Conservation (phyloP, 768 basidiomycete species). For the Mrakia frigida region DNA sequence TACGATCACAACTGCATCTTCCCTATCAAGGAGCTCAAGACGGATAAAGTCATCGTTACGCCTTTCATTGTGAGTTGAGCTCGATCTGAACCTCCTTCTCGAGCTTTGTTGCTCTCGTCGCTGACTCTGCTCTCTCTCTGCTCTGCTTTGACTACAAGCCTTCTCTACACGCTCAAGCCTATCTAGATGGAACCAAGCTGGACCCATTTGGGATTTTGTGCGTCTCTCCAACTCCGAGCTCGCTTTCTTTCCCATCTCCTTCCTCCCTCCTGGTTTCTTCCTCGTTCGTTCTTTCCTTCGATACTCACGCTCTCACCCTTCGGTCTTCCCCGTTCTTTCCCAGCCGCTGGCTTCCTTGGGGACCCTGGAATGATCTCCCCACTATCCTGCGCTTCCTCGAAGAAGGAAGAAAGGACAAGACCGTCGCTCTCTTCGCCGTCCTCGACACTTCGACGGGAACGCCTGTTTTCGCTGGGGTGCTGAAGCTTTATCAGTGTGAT, state of each 20-base stretch:
- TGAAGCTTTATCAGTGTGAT: conserved; percentile 2
- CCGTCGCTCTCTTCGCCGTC: not conserved
- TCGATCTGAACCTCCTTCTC: not conserved
- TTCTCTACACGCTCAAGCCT: conserved; percentile 15
- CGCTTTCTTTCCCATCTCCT: not conserved
- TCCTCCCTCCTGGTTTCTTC: not conserved
- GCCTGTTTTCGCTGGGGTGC: conserved; percentile 3
- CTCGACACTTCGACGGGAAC: not conserved
- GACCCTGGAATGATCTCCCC: not conserved
- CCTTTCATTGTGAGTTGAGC: conserved; percentile 10
- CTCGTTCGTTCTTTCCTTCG: too few relatives aligned
- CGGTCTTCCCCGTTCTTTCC: not conserved
- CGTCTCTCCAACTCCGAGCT: too few relatives aligned
- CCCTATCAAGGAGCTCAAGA: conserved; percentile 14
- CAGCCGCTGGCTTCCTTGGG: conserved; percentile 7
- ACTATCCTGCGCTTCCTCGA: not conserved
- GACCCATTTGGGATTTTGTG: conserved; percentile 9
- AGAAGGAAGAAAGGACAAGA: not conserved
- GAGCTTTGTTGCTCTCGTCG: not conserved
- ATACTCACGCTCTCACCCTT: not conserved
- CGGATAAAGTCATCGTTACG: conserved; percentile 15
- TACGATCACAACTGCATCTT: conserved; percentile 30
- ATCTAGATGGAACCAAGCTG: conserved; percentile 13
- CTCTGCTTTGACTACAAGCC: not conserved
- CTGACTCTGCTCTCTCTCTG: not conserved